Base-by-base conservation (phyloP, 2,329 filamentous ascomycete genomes). In the Curvularia sp. region DNA sequence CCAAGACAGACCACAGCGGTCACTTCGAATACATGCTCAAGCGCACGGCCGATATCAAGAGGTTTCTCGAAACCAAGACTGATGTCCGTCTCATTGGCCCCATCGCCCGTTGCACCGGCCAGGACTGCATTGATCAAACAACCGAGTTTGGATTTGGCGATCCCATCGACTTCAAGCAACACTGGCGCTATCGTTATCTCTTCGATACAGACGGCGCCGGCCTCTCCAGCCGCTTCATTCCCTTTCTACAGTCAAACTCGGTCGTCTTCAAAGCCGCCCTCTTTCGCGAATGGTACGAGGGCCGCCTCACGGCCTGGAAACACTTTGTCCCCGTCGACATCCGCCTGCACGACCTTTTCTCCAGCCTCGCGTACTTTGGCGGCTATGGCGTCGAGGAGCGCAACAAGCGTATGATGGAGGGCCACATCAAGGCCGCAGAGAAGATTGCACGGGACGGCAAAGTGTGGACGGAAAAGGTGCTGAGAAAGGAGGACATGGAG, bases 321-420 rank as follows among this genome's bases (percentile, higher is more conserved):
- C 91, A 96, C 73, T 95, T 92, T 67, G 88, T 94, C 1, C 92
- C 92, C 8, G 78, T 93, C 15, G 91, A 95, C 71, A 65, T 89
- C 1, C 84, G 91, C 3, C 86, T 90, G 20, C 89, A 93, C 60
- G 89, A 85, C 1, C 78, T 95, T 41, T 92, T 90, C 80, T 87
- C 86, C 61, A 91, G 88, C 0, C 76, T 93, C 53, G 85, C 89
- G 0, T 95, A 92, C 76, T 94, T 95, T 43, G 72, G 69, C 7
- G 74, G 74, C 3, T 72, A 72, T 18, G 70, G 68, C 4, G 55
- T 69, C 7, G 62, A 68, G 12, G 68, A 63, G 4, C 48, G 66
- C 2, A 69, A 66, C 7, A 69, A 69, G 52, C 64, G 67, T 38
- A 72, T 69, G 61, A 70, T 71, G 66, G 64, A 71, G 43, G 62